These are phyloP conservation scores for Diaporthe citrichinensis DNA, from an alignment of 2,329 filamentous ascomycete species.

Conservation along the genomic window DNA sequence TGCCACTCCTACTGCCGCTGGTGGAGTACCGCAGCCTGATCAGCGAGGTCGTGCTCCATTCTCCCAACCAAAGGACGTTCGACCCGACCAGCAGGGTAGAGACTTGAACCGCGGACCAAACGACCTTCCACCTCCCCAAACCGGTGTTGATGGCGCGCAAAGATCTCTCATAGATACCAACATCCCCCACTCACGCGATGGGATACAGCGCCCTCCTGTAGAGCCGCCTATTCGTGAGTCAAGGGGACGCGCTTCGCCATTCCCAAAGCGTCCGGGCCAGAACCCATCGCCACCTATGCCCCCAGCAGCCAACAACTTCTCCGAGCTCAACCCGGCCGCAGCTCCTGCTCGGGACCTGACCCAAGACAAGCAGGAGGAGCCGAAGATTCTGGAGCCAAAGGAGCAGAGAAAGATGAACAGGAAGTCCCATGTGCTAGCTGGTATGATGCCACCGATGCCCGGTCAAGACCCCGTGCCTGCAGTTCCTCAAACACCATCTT, in stretches of 20 bases:
- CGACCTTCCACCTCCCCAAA: not conserved
- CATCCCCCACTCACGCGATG: conserved; percentile 2
- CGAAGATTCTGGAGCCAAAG: not conserved
- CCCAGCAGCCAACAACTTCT: not conserved
- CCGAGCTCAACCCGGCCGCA: not conserved
- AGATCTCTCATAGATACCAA: not conserved
- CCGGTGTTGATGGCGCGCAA: not conserved
- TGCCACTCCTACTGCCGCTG: not conserved
- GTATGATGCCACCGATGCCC: not conserved
- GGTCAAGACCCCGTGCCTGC: conserved; percentile 4
- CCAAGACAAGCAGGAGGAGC: not conserved
- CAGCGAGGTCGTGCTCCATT: not conserved
- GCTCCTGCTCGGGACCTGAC: not conserved
- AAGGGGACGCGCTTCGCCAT: not conserved
- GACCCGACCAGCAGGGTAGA: not conserved
- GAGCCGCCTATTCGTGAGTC: not conserved
- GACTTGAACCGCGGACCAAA: not conserved
- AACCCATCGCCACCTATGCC: conserved; percentile 4
- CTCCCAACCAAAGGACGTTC: not conserved
- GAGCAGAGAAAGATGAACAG: conserved; percentile 26
- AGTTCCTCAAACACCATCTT: not conserved
- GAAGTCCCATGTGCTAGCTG: conserved; percentile 4
- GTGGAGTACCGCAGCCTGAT: not conserved
- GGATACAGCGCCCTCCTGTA: not conserved
- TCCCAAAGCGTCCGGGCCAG: not conserved